These are phyloP conservation scores for Lenwebbia sp. DNA, from an alignment of 345 rosid genomes.

Conservation along the genomic window DNA sequence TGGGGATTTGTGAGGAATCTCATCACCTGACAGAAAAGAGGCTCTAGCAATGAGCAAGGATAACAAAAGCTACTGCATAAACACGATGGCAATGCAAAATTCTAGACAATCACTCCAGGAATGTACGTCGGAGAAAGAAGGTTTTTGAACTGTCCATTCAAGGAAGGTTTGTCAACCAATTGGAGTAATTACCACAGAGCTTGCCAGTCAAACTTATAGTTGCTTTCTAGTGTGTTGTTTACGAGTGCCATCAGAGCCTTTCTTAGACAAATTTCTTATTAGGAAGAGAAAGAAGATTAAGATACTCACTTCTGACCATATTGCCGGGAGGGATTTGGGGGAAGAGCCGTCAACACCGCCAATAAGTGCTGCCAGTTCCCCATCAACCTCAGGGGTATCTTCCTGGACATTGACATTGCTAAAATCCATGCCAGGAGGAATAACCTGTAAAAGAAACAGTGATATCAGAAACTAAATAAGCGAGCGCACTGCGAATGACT, in stretches of 20 bases:
- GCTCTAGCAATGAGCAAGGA: not conserved
- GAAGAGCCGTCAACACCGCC: constrained; percentile 74
- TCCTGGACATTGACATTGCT: constrained; percentile 88
- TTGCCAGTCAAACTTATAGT: not conserved
- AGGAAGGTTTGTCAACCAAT: not conserved
- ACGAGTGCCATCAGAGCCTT: not conserved
- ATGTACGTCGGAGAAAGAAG: not conserved
- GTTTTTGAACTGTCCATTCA: not conserved
- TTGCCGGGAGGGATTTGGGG: constrained; percentile 75
- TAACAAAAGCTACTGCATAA: not conserved
- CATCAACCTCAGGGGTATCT: constrained; percentile 71
- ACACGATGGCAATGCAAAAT: not conserved
- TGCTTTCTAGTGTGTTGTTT: not conserved
- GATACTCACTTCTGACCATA: constrained; percentile 83
- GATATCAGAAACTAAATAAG: not conserved
- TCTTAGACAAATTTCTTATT: not conserved
- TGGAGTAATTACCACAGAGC: not conserved
- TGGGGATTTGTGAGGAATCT: constrained; percentile 90
- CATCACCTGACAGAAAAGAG: constrained; percentile 48
- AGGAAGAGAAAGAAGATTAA: not conserved
- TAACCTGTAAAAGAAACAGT: constrained; percentile 39
- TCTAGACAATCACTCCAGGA: not conserved
- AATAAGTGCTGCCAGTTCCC: constrained; percentile 43
- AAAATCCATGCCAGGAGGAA: constrained; percentile 99
- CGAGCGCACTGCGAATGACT: not conserved